Evolutionary conservation across 2,329 filamentous ascomycete genomes (phyloP).

Genomic region (Fonsecaea erecta): DNA sequence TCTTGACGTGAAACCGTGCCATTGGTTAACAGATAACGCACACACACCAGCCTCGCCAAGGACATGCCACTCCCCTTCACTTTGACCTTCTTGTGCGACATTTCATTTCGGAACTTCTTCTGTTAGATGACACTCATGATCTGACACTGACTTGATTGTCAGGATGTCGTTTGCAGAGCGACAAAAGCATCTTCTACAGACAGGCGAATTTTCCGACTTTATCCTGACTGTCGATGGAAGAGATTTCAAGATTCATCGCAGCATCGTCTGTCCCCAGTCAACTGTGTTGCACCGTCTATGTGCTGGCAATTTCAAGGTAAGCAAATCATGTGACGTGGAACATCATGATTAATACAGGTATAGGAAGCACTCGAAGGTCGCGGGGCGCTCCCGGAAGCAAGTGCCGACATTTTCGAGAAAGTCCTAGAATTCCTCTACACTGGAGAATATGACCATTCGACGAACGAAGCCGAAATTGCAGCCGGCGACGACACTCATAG

Average conservation of each 20-base stretch:
- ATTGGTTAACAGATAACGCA: no score
- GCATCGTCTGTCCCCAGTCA: background rate
- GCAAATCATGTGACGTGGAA: background rate
- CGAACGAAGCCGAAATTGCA: background rate
- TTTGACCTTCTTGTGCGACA: no score
- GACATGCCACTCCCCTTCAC: no score
- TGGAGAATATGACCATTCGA: background rate
- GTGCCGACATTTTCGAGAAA: background rate
- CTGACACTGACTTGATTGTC: no score
- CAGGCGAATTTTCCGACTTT: background rate
- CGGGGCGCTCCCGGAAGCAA: background rate
- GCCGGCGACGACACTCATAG: no score
- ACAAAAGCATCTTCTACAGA: background rate
- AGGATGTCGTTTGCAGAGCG: background rate
- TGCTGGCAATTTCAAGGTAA: background rate
- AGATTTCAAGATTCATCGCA: background rate
- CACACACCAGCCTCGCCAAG: no score
- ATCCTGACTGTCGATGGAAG: background rate
- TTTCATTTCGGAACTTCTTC: no score
- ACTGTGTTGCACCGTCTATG: background rate
- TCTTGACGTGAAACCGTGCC: no score
- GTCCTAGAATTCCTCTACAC: background rate
- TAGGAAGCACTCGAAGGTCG: background rate
- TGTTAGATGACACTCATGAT: no score
- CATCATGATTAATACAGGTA: background rate